Percentiles rank a stretch among this genome's conserved stretches.
These are phyloP conservation scores for Coemansia sp. DNA, from an alignment of 192 early-diverging fungal species.

Conservation along the genomic window DNA sequence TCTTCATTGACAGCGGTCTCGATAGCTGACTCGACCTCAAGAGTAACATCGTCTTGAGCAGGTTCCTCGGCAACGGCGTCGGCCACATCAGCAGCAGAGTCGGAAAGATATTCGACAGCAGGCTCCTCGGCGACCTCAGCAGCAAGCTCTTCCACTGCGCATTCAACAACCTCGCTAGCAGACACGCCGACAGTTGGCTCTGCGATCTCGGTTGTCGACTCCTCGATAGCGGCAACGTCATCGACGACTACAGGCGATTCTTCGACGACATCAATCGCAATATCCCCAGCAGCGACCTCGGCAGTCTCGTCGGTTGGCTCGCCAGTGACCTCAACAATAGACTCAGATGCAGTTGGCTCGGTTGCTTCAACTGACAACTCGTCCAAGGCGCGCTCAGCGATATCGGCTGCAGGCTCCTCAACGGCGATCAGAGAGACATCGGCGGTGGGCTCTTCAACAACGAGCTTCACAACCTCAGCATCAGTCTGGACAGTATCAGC, in stretches of 20 bases:
- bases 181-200: neutral
- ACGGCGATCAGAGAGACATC: neutral
- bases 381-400: neutral
- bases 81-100: too few species aligned
- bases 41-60: too few species aligned
- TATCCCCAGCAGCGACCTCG: neutral
- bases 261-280: neutral
- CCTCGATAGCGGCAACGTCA: neutral
- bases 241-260: neutral
- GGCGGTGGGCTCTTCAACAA: neutral
- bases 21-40: too few species aligned
- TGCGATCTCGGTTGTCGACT: neutral
- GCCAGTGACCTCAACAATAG: neutral
- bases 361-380: neutral
- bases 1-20: too few species aligned
- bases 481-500: neutral
- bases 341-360: neutral
- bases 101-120: too few species aligned
- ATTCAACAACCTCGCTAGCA: too few species aligned
- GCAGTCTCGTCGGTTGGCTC: neutral
- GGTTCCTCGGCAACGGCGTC: too few species aligned
- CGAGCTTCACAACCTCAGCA: neutral
- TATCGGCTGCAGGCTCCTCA: neutral
- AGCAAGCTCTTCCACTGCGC: too few species aligned
- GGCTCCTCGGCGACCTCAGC: too few species aligned